Evolutionary conservation across 2,329 filamentous ascomycete genomes (phyloP).

Genomic region (Trichoderma cornu-damae): DNA sequence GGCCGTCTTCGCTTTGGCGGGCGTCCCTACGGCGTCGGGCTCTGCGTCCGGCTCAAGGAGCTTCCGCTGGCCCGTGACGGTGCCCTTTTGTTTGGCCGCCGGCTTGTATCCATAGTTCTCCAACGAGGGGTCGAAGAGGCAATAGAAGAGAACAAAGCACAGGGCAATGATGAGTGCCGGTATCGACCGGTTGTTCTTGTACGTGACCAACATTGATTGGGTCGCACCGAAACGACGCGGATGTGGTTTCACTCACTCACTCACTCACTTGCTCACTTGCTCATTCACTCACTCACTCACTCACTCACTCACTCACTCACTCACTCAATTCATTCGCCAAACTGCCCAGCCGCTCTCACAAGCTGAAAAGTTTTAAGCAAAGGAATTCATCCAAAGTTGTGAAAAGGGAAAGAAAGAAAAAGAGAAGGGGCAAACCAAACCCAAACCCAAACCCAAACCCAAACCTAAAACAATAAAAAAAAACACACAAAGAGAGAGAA

Average conservation of each 20-base stretch:
- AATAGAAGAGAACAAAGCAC: conserved; percentile 22
- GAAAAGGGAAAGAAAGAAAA: not conserved
- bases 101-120: conserved; percentile 18
- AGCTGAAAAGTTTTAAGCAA: not conserved
- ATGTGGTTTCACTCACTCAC: not conserved
- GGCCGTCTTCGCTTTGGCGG: not conserved
- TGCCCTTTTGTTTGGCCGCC: not conserved
- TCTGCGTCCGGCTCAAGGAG: not conserved
- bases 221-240: not conserved
- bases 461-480: too few relatives aligned
- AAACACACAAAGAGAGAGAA: too few relatives aligned
- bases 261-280: not conserved
- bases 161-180: conserved; percentile 23
- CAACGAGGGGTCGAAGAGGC: conserved; percentile 21
- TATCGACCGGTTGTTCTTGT: conserved; percentile 25
- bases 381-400: not conserved
- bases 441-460: too few relatives aligned
- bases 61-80: not conserved
- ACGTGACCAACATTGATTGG: conserved; percentile 24
- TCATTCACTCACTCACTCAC: not conserved
- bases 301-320: not conserved
- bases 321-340: too few relatives aligned
- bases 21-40: not conserved
- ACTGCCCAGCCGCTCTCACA: too few relatives aligned
- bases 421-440: not conserved